Conservation (phyloP, 352 stramenopile species). For the Globisporangium acanthophoron region DNA sequence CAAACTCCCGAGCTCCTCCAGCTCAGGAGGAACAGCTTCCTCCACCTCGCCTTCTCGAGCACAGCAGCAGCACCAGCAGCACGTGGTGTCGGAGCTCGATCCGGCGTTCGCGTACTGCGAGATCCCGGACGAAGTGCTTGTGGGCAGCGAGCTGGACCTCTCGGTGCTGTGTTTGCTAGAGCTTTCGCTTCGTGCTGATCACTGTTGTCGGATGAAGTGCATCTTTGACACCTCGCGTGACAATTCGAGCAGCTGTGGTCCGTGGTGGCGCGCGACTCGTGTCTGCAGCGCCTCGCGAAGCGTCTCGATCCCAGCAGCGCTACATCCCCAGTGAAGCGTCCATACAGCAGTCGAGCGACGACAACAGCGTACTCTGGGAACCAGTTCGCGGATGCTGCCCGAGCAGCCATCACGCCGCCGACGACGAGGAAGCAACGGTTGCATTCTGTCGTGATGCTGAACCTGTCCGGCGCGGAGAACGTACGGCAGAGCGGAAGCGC, state of each 20-base stretch:
- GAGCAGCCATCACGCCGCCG: background rate
- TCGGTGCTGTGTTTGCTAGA: conserved; percentile 22
- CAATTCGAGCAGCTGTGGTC: conserved; percentile 41
- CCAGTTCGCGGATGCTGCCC: conserved; percentile 6
- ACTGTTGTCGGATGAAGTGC: no score
- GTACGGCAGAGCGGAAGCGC: conserved; percentile 11
- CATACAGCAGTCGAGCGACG: background rate
- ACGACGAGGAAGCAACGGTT: background rate
- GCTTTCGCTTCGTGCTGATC: background rate
- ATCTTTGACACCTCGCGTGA: background rate
- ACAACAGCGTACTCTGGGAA: background rate
- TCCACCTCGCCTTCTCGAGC: background rate
- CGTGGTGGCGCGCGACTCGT: conserved; percentile 56
- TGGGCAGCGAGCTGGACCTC: conserved; percentile 53
- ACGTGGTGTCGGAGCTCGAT: conserved; percentile 33
- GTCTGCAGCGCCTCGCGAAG: conserved; percentile 30
- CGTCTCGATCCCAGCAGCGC: background rate
- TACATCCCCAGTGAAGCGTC: background rate
- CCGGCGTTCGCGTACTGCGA: conserved; percentile 48
- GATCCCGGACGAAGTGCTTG: conserved; percentile 58
- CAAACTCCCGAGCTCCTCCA: conserved; percentile 18
- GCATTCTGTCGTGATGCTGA: conserved; percentile 18
- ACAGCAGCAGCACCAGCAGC: background rate
- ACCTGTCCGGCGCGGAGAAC: conserved; percentile 56
- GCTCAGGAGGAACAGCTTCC: background rate